Conservation (phyloP, 176 grass and related monocot species). For the Zea mays region DNA sequence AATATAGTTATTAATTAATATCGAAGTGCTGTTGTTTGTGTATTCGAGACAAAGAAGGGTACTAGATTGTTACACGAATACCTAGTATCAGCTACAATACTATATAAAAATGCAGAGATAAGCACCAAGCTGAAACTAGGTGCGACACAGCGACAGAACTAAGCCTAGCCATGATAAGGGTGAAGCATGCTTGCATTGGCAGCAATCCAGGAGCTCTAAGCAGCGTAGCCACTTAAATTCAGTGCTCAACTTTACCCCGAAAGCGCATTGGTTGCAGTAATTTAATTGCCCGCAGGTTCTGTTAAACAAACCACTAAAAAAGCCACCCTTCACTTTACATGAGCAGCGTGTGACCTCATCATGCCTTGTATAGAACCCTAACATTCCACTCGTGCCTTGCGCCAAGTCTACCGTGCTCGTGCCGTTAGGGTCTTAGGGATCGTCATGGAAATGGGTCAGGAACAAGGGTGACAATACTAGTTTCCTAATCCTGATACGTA, state of each 20-base stretch:
- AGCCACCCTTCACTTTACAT: conserved; percentile 15
- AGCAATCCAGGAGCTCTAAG: conserved; percentile 49
- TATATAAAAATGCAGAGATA: too few relatives aligned
- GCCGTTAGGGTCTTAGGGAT: conserved; percentile 46
- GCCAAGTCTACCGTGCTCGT: conserved; percentile 40
- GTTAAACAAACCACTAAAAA: conserved; percentile 39
- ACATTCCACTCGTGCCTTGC: conserved; percentile 40
- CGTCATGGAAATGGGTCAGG: conserved; percentile 43
- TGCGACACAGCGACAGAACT: background rate
- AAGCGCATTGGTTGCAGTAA: conserved; percentile 45
- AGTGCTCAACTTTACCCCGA: conserved; percentile 50
- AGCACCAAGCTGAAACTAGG: background rate
- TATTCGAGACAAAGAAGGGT: too few relatives aligned
- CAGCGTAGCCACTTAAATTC: conserved; percentile 55
- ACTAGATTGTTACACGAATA: too few relatives aligned
- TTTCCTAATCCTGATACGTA: conserved; percentile 30
- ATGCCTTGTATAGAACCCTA: conserved; percentile 41
- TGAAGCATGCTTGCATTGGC: conserved; percentile 46
- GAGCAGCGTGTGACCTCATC: conserved; percentile 38
- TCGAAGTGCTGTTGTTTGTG: too few relatives aligned
- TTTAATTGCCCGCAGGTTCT: conserved; percentile 17
- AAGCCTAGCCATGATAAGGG: conserved; percentile 38
- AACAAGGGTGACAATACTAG: conserved; percentile 19
- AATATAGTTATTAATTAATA: too few relatives aligned
- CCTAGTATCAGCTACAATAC: too few relatives aligned